Evolutionary conservation across 202 grass and related monocot species (phyloP), one percentile per base, ranked within the genome.

Genomic region (Cymbopogon flexuosus): DNA sequence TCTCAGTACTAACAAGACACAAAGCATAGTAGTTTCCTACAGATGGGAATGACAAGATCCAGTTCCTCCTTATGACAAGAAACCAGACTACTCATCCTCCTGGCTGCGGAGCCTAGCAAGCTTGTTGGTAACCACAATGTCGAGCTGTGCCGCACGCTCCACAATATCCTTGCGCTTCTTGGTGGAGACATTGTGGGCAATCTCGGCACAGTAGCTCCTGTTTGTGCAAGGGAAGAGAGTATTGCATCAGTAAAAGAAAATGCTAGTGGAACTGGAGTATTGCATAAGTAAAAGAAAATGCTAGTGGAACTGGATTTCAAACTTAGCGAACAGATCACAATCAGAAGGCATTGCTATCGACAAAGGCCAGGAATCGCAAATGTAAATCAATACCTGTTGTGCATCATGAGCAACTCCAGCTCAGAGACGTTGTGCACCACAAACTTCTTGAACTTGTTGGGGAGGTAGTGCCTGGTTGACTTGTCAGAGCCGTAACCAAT

Each of bases 201-300:
- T 97, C 84, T 97, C 94, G 22, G 94, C 94, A 43, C 94, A 94
- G 79, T 94, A 94, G 49, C 86, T 94, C 86, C 94, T 97, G 82
- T 58, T 3, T 10, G 7, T 6, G 7, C 24, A 31, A 2, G 21
- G 5, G 9, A 8, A 14, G 14, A 0, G 18, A 58, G 2, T 1
- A 18, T 42, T 59, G 47, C 2, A 19, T 80, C 21, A 69, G 49
- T 37, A 68, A 39, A 67, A 5, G 31, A 10, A 19, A 10, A 2
- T 35, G 9, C 15, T 19, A 21, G 29, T 29, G 5, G 5, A 34
- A 36, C 1, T 13, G 18, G 45, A 36, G 6, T 36, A 14, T 11
- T 36, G 6, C 22, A 73, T 27, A 27, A 69, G 49, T 37, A 68
- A 39, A 67, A 5, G 31, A 10, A 19, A 10, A 2, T 35, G 9